Evolutionary conservation across 352 stramenopile genomes (phyloP).

Genomic region (Synura sp.): DNA sequence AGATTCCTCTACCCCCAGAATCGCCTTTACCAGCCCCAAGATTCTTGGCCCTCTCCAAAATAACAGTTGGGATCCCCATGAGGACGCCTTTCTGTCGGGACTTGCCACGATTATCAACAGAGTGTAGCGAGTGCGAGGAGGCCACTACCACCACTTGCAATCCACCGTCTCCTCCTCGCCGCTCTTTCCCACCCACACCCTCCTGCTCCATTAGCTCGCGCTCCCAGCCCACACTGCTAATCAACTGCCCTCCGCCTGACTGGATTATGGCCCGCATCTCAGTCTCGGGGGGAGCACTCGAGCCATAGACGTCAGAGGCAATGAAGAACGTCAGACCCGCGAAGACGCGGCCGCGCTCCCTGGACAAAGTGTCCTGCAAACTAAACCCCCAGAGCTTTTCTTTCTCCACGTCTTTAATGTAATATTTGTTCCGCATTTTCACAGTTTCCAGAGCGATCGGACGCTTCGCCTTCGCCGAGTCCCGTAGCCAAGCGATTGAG

Average conservation of each 20-base stretch:
- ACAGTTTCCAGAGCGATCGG: background rate
- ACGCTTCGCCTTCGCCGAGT: background rate
- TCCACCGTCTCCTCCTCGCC: background rate
- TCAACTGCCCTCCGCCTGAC: slow-evolving; percentile 7
- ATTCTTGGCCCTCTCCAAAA: background rate
- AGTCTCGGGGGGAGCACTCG: background rate
- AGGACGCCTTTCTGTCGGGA: too few species aligned
- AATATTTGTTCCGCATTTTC: background rate
- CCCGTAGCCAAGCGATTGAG: background rate
- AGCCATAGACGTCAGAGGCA: background rate
- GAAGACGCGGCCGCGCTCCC: background rate
- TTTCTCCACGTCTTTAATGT: slow-evolving; percentile 22
- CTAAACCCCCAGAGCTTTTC: slow-evolving; percentile 22
- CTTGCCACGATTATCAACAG: too few species aligned
- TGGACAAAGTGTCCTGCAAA: background rate
- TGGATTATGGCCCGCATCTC: slow-evolving; percentile 21
- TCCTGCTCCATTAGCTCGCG: background rate
- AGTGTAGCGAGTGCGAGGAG: background rate
- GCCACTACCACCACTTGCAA: background rate
- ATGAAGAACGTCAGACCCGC: background rate
- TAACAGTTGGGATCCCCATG: too few species aligned
- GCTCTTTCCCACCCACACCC: background rate
- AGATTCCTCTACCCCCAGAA: background rate
- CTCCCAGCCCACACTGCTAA: background rate
- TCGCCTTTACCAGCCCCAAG: too few species aligned